A percentile compares a stretch with the other conserved stretches of the same genome.
These are phyloP conservation scores for Astraeus odoratus DNA, from an alignment of 768 basidiomycete species.

Conservation along the genomic window DNA sequence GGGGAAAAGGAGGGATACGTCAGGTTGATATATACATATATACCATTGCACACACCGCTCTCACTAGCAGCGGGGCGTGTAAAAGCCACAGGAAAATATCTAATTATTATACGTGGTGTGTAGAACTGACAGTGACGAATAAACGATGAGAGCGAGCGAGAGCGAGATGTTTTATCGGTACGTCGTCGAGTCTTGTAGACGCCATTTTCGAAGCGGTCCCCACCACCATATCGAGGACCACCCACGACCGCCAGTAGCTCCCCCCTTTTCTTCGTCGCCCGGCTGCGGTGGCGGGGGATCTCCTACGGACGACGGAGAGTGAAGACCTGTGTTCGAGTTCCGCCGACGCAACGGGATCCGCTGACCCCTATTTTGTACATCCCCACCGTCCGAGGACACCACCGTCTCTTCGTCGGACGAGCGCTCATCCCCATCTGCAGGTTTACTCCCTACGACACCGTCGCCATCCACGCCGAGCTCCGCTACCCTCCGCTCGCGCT, in stretches of 20 bases:
- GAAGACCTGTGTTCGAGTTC: background rate
- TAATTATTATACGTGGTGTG: no score
- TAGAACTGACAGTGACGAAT: no score
- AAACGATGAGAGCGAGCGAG: no score
- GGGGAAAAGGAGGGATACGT: no score
- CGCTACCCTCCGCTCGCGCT: constrained; percentile 24
- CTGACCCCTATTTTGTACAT: background rate
- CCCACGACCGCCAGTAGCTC: no score
- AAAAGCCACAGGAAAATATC: no score
- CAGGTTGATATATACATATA: no score
- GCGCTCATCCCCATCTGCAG: constrained; percentile 17
- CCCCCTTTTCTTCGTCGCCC: background rate
- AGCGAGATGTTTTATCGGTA: constrained; percentile 46
- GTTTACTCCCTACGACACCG: constrained; percentile 9
- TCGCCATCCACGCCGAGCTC: background rate
- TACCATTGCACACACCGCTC: no score
- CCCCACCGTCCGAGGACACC: background rate
- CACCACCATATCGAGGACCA: constrained; percentile 66
- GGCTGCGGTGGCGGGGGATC: background rate
- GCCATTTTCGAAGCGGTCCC: constrained; percentile 70
- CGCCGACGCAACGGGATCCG: background rate
- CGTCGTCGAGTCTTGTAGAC: constrained; percentile 68
- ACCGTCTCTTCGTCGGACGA: constrained; percentile 10
- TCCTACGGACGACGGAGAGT: constrained; percentile 1
- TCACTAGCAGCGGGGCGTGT: no score